Base-by-base conservation (phyloP, 2,329 filamentous ascomycete species). In the Arthrobotrys pseudoclavata region DNA sequence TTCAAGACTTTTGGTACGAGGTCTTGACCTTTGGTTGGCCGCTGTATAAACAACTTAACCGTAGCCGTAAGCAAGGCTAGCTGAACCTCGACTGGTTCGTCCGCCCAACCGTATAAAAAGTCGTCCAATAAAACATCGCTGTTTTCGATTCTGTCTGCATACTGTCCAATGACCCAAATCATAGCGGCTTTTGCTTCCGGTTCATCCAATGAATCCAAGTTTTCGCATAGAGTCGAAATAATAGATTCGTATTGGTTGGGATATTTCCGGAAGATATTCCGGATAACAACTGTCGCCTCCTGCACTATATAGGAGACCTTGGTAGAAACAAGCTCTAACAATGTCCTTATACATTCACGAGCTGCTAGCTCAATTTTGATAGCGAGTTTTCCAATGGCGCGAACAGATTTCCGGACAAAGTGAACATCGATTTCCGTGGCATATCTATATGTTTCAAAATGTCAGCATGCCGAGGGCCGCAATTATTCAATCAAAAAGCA, bases 91-190 rank as follows among this genome's bases (percentile, higher is more conserved):
- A 97, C 91, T 0, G 94, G 91, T 84, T 99, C 96, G 81, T 99
- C 96, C 29, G 92, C 89, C 85, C 98, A 99, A 0, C 93, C 92
- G 83, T 95, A 95, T 7, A 99, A 84, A 83, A 98, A 99, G 83
- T 99, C 96, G 81, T 99, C 95, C 7, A 99, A 88, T 1, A 99
- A 87, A 0, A 91, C 92, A 81, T 98, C 96, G 15, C 93, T 96
- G 84, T 99, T 98, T 83, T 99, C 96, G 81, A 99, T 99, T 52
- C 96, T 91, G 83, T 96, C 94, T 9, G 96, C 96, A 82, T 99
- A 99, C 83, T 99, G 93, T 1, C 96, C 96, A 83, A 99, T 99
- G 40, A 99, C 96, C 96, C 96, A 99, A 52, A 99, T 96, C 90
- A 99, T 97, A 74, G 96, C 96, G 1, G 96, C 94, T 84, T 99